These are phyloP conservation scores for Croton setiger DNA, from an alignment of 441 rosid species.

Conservation along the genomic window DNA sequence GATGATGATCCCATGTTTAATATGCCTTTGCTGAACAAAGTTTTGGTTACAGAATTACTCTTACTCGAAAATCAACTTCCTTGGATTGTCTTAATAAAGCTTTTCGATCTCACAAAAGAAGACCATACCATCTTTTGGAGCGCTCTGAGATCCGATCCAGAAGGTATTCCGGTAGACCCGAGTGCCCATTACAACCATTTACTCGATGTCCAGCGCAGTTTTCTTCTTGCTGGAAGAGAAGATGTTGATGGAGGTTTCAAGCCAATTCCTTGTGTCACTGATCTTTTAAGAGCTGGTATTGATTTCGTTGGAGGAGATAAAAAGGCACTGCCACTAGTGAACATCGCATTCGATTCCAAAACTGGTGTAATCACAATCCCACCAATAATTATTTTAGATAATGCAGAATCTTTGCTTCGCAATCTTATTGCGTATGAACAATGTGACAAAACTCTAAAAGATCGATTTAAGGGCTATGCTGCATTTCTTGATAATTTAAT, in stretches of 20 bases:
- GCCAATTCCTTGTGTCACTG: background rate
- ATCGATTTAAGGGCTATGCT: background rate
- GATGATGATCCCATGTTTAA: background rate
- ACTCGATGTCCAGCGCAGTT: background rate
- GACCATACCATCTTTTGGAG: background rate
- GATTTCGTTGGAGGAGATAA: background rate
- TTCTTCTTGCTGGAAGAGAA: background rate
- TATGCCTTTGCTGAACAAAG: background rate
- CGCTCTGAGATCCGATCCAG: background rate
- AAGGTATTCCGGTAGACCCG: background rate
- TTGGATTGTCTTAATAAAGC: background rate
- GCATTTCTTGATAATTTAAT: background rate
- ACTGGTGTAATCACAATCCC: background rate
- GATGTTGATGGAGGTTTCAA: background rate
- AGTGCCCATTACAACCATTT: background rate
- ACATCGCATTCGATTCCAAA: background rate
- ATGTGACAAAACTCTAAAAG: background rate
- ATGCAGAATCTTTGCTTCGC: background rate
- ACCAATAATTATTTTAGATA: background rate
- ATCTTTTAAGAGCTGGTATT: background rate
- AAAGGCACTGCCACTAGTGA: background rate
- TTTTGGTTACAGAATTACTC: background rate
- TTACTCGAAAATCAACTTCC: constrained; percentile 6
- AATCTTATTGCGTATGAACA: constrained; percentile 2
- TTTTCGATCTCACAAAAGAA: background rate